phyloP scores from a whole-genome alignment of 768 basidiomycete species.

The Lactarius pseudohatsudake region DNA sequence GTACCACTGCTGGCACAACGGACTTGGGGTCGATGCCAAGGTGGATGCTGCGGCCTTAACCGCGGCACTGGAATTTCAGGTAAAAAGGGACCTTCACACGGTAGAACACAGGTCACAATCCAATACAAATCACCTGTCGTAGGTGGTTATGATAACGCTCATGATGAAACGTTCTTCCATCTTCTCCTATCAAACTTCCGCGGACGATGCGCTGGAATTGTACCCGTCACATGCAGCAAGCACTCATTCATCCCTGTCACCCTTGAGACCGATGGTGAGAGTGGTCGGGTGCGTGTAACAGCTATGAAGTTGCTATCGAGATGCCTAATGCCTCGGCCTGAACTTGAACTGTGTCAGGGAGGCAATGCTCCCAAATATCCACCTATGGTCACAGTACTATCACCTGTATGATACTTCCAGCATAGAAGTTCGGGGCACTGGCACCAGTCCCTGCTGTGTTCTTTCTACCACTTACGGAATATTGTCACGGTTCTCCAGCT shows the following conservation, averaged over 20 bases:
- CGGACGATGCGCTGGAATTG: not conserved
- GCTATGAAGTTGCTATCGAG: not conserved
- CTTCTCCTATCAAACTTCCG: not conserved
- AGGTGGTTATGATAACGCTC: not conserved
- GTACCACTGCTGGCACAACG: not conserved
- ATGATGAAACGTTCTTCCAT: not conserved
- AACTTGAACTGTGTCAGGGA: not conserved
- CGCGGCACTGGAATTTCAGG: not conserved
- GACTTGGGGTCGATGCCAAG: not conserved
- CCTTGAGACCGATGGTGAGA: not conserved
- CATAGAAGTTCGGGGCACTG: not conserved
- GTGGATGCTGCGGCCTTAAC: not conserved
- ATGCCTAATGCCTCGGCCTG: not conserved
- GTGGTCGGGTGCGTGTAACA: not conserved
- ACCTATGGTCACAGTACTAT: not conserved
- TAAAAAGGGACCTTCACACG: not conserved
- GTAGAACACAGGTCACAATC: not conserved
- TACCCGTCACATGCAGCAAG: not conserved
- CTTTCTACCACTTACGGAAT: not conserved
- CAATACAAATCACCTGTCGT: not conserved
- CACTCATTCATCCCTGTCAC: not conserved
- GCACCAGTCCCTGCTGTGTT: not conserved
- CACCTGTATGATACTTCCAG: not conserved
- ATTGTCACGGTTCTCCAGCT: not conserved
- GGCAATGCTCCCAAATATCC: not conserved